Evolutionary conservation across 257 asterid genomes (phyloP).

Genomic region (Solanum gandarillasii): DNA sequence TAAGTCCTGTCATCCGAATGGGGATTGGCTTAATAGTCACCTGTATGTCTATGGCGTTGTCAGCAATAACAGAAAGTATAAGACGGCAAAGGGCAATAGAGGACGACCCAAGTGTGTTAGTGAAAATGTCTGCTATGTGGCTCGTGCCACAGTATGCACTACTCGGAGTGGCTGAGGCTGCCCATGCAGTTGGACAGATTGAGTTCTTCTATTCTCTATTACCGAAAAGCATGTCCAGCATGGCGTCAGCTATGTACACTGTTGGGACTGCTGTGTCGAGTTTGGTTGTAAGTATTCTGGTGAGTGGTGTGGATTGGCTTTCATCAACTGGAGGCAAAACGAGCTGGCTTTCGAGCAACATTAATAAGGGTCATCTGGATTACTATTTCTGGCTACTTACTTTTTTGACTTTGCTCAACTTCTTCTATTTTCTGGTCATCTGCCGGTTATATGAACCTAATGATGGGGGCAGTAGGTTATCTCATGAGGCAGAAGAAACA

Average conservation of each 20-base stretch:
- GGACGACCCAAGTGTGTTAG: neutral
- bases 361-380: constrained; percentile 12
- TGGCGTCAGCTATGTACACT: constrained; percentile 3
- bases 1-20: constrained; percentile 4
- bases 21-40: constrained; percentile 5
- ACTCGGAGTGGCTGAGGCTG: constrained; percentile 11
- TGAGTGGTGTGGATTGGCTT: neutral
- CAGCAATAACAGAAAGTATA: constrained; percentile 6
- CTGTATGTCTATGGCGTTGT: neutral
- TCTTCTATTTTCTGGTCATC: neutral
- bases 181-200: constrained; percentile 6
- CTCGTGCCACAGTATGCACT: constrained; percentile 2
- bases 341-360: constrained; percentile 15
- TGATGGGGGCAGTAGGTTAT: neutral
- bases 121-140: constrained; percentile 18
- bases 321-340: neutral
- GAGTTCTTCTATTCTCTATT: constrained; percentile 6
- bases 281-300: constrained; percentile 6
- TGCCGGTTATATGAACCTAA: neutral
- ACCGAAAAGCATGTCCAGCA: constrained; percentile 13
- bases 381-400: constrained; percentile 15
- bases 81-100: neutral
- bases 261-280: constrained; percentile 4
- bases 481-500: neutral
- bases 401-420: constrained; percentile 2